Percentiles rank a stretch among this genome's conserved stretches.
Conservation (phyloP, 2,329 filamentous ascomycete species). For the Colletotrichum chrysophilum region DNA sequence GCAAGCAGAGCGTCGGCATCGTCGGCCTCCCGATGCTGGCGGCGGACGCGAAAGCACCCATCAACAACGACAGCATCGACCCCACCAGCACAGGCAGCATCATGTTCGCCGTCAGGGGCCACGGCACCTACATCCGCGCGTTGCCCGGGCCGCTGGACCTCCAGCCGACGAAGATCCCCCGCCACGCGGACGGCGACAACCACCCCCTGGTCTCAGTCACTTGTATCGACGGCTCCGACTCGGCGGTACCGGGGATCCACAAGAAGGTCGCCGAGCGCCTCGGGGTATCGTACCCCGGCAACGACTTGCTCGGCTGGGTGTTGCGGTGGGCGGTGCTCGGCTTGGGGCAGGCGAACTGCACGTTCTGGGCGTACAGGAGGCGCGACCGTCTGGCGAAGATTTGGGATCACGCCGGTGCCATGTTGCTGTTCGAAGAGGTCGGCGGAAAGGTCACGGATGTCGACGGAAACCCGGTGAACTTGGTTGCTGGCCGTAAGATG, state of each 20-base stretch:
- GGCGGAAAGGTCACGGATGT: conserved; percentile 62
- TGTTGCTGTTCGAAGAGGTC: conserved; percentile 62
- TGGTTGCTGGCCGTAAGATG: conserved; percentile 54
- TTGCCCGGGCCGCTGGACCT: conserved; percentile 33
- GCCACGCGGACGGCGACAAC: conserved; percentile 27
- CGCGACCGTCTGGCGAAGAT: conserved; percentile 55
- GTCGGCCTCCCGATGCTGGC: conserved; percentile 55
- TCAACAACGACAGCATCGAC: conserved; percentile 51
- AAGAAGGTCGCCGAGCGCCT: conserved; percentile 46
- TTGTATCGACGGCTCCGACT: conserved; percentile 50
- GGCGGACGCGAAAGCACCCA: conserved; percentile 38
- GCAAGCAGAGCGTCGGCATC: conserved; percentile 53
- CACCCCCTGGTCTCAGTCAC: conserved; percentile 50
- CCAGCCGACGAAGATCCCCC: conserved; percentile 32
- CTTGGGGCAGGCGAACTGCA: conserved; percentile 57
- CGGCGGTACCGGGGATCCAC: conserved; percentile 54
- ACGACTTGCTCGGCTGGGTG: conserved; percentile 62
- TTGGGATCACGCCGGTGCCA: conserved; percentile 66
- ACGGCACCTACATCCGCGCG: conserved; percentile 53
- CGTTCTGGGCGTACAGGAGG: conserved; percentile 61
- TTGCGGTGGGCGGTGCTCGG: conserved; percentile 59
- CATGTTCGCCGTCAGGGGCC: conserved; percentile 52
- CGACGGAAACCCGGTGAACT: conserved; percentile 54
- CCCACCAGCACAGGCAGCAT: conserved; percentile 50
- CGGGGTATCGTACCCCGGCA: conserved; percentile 48